Conservation (phyloP, 1,284 basidiomycete species). For the Boletellus sp. region DNA sequence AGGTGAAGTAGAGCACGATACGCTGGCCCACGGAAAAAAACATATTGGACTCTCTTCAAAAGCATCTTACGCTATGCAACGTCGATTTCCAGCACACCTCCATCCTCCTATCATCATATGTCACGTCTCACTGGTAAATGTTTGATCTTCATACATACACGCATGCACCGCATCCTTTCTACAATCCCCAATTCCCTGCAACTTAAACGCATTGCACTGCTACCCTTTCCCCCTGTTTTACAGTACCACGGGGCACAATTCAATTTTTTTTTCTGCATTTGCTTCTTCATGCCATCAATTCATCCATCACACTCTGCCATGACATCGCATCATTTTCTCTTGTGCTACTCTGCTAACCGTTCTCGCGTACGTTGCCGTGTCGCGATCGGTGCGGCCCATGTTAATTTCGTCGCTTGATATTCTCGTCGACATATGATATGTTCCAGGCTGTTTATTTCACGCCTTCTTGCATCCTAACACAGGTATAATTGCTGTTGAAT, state of each 20-base stretch:
- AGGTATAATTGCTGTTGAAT: not conserved
- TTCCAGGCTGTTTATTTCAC: slow-evolving; percentile 3
- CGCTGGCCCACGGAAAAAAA: slow-evolving; percentile 3
- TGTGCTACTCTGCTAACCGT: slow-evolving; percentile 8
- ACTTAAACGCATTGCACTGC: slow-evolving; percentile 26
- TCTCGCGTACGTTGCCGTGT: slow-evolving; percentile 15
- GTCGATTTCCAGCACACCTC: slow-evolving; percentile 14
- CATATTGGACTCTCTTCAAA: slow-evolving; percentile 15
- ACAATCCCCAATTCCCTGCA: slow-evolving; percentile 17
- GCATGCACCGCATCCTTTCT: slow-evolving; percentile 20
- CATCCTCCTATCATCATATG: slow-evolving; percentile 11
- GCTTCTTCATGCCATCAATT: slow-evolving; percentile 24
- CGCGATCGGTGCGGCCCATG: slow-evolving; percentile 9
- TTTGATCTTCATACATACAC: slow-evolving; percentile 9
- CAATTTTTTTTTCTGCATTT: slow-evolving; percentile 22
- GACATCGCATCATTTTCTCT: slow-evolving; percentile 14
- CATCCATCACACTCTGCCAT: slow-evolving; percentile 19
- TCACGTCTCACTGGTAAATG: slow-evolving; percentile 22
- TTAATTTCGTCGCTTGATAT: slow-evolving; percentile 16
- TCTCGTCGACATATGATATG: slow-evolving; percentile 21
- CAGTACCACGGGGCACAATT: slow-evolving; percentile 15
- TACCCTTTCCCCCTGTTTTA: slow-evolving; percentile 15
- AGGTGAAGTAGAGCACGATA: slow-evolving; percentile 20
- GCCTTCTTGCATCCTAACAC: not conserved
- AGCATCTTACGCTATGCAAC: slow-evolving; percentile 13